phyloP scores from a whole-genome alignment of 1,139 yeast genomes.

The Blastobotrys persicus region DNA sequence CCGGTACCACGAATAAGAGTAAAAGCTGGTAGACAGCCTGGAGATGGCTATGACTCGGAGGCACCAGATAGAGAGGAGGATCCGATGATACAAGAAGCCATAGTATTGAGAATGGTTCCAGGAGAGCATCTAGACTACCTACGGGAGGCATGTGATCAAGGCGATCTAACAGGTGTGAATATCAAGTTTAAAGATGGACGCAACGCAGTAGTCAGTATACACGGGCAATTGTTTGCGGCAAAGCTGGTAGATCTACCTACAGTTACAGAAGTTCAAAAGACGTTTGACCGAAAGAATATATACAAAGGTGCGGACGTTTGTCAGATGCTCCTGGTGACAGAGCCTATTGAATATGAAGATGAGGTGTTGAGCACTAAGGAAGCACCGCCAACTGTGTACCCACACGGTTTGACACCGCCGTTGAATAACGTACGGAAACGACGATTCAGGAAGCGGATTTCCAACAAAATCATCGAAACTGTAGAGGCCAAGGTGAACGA shows the following conservation, averaged over 20 bases:
- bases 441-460: conserved; percentile 52
- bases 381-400: conserved; percentile 41
- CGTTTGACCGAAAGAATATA: conserved; percentile 84
- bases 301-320: conserved; percentile 84
- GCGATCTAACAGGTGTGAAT: conserved; percentile 69
- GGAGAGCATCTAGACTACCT: conserved; percentile 77
- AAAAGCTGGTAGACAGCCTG: conserved; percentile 82
- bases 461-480: conserved; percentile 52
- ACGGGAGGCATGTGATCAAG: conserved; percentile 75
- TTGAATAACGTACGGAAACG: conserved; percentile 54
- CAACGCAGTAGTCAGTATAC: conserved; percentile 63
- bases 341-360: conserved; percentile 54
- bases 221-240: conserved; percentile 70
- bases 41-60: conserved; percentile 96
- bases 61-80: conserved; percentile 96
- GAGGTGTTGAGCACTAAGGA: conserved; percentile 44
- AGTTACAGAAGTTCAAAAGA: conserved; percentile 79
- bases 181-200: conserved; percentile 81
- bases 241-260: conserved; percentile 89
- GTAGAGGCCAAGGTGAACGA: conserved; percentile 80
- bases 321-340: conserved; percentile 79
- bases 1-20: conserved; percentile 66
- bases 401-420: conserved; percentile 86
- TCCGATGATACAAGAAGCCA: conserved; percentile 85
- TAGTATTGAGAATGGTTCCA: conserved; percentile 73